phyloP scores from a whole-genome alignment of 345 rosid genomes.

The Syzygium jambos region DNA sequence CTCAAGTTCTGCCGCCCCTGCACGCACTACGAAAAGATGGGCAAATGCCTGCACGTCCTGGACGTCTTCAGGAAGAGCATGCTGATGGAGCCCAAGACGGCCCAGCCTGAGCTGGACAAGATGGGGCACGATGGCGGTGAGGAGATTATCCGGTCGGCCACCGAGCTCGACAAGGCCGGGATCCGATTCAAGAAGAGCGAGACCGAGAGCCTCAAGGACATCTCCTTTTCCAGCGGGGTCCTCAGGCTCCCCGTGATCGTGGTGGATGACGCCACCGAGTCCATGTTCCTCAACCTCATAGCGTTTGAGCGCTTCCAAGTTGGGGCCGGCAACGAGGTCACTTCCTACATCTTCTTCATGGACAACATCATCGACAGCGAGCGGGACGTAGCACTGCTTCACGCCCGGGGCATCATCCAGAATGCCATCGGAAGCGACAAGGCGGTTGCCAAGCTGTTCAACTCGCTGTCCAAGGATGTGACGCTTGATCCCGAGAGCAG shows the following conservation, averaged over 20 bases:
- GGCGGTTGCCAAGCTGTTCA: constrained; percentile 40
- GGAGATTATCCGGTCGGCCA: neutral
- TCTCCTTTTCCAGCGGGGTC: neutral
- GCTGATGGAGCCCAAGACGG: neutral
- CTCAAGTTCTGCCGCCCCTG: neutral
- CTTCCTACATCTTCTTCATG: constrained; percentile 37
- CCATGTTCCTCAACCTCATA: constrained; percentile 10
- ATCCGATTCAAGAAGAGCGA: neutral
- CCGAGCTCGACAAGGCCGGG: neutral
- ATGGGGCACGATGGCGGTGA: neutral
- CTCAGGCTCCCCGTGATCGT: neutral
- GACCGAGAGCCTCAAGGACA: constrained; percentile 1
- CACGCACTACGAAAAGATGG: neutral
- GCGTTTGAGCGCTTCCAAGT: constrained; percentile 17
- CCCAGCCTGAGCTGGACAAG: neutral
- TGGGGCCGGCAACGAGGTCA: constrained; percentile 32
- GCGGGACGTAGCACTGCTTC: constrained; percentile 32
- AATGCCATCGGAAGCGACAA: constrained; percentile 39
- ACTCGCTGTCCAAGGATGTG: constrained; percentile 25
- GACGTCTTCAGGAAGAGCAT: constrained; percentile 2
- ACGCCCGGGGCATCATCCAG: constrained; percentile 31
- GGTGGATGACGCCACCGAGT: constrained; percentile 5
- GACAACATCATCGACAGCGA: constrained; percentile 32
- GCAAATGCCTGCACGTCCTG: constrained; percentile 6
- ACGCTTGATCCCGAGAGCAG: constrained; percentile 23